Percentiles rank a stretch among this genome's conserved stretches.
These are phyloP conservation scores for Mycena kentingensis DNA, from an alignment of 768 basidiomycete species.

Conservation along the genomic window DNA sequence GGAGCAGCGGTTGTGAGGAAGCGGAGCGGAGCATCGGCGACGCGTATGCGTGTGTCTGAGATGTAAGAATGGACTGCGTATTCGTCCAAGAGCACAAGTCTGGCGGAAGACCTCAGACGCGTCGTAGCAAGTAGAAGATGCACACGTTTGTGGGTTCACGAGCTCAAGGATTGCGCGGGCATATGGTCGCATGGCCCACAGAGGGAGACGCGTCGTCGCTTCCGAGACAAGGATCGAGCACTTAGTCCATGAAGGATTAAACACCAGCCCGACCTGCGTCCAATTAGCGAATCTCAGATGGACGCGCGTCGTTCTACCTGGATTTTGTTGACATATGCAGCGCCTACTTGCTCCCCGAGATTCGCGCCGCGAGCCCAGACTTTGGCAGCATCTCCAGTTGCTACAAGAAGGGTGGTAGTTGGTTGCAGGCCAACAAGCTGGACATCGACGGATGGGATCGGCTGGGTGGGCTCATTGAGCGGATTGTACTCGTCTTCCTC, in stretches of 20 bases:
- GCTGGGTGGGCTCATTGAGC: slow-evolving; percentile 24
- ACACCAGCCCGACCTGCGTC: slow-evolving; percentile 59
- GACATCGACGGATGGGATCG: slow-evolving; percentile 32
- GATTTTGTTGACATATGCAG: slow-evolving; percentile 45
- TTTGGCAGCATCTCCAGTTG: slow-evolving; percentile 45
- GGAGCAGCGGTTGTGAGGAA: slow-evolving; percentile 43
- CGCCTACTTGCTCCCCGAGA: slow-evolving; percentile 54
- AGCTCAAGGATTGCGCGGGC: slow-evolving; percentile 42
- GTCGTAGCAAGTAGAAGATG: not conserved
- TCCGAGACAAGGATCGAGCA: slow-evolving; percentile 56
- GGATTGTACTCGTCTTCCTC: slow-evolving; percentile 63
- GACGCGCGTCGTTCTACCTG: slow-evolving; percentile 38
- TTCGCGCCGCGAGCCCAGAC: slow-evolving; percentile 55
- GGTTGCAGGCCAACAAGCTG: slow-evolving; percentile 40
- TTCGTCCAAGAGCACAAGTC: slow-evolving; percentile 53
- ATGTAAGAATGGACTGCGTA: slow-evolving; percentile 56
- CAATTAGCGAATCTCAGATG: not conserved
- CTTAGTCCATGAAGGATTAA: slow-evolving; percentile 50
- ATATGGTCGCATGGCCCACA: slow-evolving; percentile 53
- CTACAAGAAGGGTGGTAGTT: slow-evolving; percentile 42
- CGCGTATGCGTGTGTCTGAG: slow-evolving; percentile 34
- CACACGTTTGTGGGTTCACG: slow-evolving; percentile 51
- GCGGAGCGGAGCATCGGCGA: slow-evolving; percentile 52
- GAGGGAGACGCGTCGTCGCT: slow-evolving; percentile 47
- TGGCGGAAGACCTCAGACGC: slow-evolving; percentile 23